Evolutionary conservation across 371 early-diverging fungal species (phyloP).

Genomic region (Vairimorpha apis): DNA sequence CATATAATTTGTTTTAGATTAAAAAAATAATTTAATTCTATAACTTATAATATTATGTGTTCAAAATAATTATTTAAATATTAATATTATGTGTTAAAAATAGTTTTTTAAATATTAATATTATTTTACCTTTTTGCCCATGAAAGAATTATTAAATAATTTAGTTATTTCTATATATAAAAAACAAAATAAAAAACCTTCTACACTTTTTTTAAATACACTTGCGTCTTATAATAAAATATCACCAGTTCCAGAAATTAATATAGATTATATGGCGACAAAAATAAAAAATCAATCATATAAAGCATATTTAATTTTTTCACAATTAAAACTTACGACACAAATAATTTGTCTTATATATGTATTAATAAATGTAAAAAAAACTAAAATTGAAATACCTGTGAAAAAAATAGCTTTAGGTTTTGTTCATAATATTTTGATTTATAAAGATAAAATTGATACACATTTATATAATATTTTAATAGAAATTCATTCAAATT

Average conservation of each 20-base stretch:
- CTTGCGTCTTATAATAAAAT: not conserved
- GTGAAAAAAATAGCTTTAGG: not conserved
- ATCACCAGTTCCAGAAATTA: not conserved
- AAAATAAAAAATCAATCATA: not conserved
- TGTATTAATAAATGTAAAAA: not conserved
- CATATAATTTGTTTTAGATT: no score
- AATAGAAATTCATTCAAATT: not conserved
- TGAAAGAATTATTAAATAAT: not conserved
- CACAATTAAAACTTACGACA: not conserved
- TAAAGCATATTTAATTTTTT: slow-evolving; percentile 5
- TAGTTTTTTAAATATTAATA: no score
- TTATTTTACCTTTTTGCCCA: not conserved
- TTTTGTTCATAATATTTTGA: not conserved
- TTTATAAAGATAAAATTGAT: not conserved
- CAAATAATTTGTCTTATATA: not conserved
- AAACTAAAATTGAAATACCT: not conserved
- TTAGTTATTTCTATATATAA: not conserved
- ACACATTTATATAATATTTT: not conserved
- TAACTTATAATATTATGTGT: no score
- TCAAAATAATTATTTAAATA: no score
- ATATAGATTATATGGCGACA: not conserved
- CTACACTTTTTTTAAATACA: not conserved
- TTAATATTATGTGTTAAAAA: no score
- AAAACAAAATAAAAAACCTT: not conserved
- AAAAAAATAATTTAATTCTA: no score